These are phyloP conservation scores for Phytophthora pini DNA, from an alignment of 352 stramenopile species.

Conservation along the genomic window DNA sequence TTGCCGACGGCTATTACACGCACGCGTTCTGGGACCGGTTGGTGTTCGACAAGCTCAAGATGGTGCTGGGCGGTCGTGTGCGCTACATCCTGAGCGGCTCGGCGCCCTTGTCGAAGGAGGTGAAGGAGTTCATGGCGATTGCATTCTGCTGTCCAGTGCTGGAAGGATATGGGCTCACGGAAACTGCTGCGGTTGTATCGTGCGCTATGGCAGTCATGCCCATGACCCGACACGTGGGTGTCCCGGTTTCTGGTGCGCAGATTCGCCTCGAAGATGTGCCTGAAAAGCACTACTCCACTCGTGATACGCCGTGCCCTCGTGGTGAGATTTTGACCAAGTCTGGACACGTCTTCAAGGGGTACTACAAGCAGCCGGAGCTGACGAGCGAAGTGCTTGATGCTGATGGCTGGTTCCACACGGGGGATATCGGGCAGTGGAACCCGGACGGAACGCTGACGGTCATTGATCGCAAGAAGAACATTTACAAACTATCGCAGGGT, in stretches of 20 bases:
- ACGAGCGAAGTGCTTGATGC: conserved; percentile 88
- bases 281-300: conserved; percentile 94
- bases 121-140: conserved; percentile 95
- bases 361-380: conserved; percentile 92
- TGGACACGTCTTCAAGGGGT: conserved; percentile 83
- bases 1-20: conserved; percentile 47
- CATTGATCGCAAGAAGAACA: conserved; percentile 91
- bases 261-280: conserved; percentile 93
- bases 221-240: conserved; percentile 89
- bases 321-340: conserved; percentile 61
- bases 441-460: conserved; percentile 88
- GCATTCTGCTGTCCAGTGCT: conserved; percentile 89
- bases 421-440: conserved; percentile 95
- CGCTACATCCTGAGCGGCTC: conserved; percentile 93
- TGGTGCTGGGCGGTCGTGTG: conserved; percentile 86
- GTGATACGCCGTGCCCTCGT: conserved; percentile 49
- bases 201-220: conserved; percentile 55
- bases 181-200: conserved; percentile 88
- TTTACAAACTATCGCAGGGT: conserved; percentile 92
- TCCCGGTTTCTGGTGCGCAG: conserved; percentile 81
- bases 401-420: conserved; percentile 95
- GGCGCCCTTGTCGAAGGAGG: conserved; percentile 88
- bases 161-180: conserved; percentile 95
- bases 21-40: conserved; percentile 92
- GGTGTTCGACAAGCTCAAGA: conserved; percentile 95